Base-by-base conservation (phyloP, 768 basidiomycete species). In the Roridomyces roridus region DNA sequence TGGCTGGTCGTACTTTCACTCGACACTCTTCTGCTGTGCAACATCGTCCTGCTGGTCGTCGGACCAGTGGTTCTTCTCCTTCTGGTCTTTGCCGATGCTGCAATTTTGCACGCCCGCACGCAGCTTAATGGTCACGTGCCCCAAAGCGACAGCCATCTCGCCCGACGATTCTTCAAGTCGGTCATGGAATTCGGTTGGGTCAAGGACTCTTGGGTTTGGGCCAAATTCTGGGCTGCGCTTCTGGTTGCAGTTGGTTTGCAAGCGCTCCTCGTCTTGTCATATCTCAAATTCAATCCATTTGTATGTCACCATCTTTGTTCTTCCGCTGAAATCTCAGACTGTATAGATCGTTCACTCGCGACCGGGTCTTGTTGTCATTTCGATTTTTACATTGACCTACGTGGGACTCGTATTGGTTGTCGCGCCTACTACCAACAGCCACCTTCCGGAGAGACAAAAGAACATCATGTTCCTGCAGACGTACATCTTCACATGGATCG, bases 151-250 rank as follows among this genome's bases (percentile, higher is more conserved):
- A 25, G 59, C 53, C 59, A 55, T 28, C 26, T 55, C 14, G 29
- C 63, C 26, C 52, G 54, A 36, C 58, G 60, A 20, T 40, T 62
- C 17, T 71, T 74, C 61, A 50, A 46, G 17, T 67, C 54, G 55
- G 46, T 72, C 36, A 71, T 65, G 37, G 52, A 50, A 18, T 55
- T 72, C 17, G 62, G 57, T 41, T 70, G 68, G 55, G 39, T 77
- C 15, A 64, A 65, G 43, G 66, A 59, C 0, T 60, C 78, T 8
- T 82, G 83, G 75, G 75, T 72, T 39, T 85, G 85, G 72, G 72
- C 76, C 21, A 83, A 84, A 52, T 87, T 92, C 65, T 91, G 88
- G 84, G 61, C 86, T 0, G 79, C 85, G 1, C 62, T 90, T 34
- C 42, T 78, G 9, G 61, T 85, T 11, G 73, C 77, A 2, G 60